phyloP scores from a whole-genome alignment of 768 basidiomycete genomes.

The Hortiboletus flavorubellus region DNA sequence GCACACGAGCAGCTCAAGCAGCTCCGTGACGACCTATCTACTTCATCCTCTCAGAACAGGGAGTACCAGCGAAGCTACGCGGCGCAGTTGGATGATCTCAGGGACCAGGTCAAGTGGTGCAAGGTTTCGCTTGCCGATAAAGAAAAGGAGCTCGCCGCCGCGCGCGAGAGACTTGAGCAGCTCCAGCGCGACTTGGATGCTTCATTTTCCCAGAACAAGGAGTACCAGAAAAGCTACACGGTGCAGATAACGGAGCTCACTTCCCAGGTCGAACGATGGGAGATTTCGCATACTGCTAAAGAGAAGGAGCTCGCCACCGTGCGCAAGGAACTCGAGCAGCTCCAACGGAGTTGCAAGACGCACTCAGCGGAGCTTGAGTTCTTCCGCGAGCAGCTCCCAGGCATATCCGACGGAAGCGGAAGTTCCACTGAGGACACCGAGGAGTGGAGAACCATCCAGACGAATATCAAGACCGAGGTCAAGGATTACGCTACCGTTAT shows the following conservation, averaged over 20 bases:
- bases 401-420: too few species aligned
- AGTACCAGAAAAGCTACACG: neutral
- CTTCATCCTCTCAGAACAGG: too few species aligned
- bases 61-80: neutral
- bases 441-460: too few species aligned
- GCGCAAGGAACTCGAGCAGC: neutral
- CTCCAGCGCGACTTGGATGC: neutral
- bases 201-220: neutral
- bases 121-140: neutral
- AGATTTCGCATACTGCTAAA: neutral
- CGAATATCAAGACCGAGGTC: neutral
- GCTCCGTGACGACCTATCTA: too few species aligned
- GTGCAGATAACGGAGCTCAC: neutral
- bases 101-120: neutral
- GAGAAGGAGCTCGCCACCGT: neutral
- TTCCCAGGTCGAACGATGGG: neutral
- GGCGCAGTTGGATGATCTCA: neutral
- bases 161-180: neutral
- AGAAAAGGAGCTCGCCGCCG: neutral
- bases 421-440: too few species aligned
- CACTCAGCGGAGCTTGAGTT: neutral
- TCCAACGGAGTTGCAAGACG: neutral
- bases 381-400: neutral
- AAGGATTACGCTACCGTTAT: slow-evolving; percentile 3
- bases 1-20: too few species aligned